A percentile compares a stretch with the other conserved stretches of the same genome.
These are phyloP conservation scores for Wickerhamiella cacticola DNA, from an alignment of 805 yeast genomes.

Conservation along the genomic window DNA sequence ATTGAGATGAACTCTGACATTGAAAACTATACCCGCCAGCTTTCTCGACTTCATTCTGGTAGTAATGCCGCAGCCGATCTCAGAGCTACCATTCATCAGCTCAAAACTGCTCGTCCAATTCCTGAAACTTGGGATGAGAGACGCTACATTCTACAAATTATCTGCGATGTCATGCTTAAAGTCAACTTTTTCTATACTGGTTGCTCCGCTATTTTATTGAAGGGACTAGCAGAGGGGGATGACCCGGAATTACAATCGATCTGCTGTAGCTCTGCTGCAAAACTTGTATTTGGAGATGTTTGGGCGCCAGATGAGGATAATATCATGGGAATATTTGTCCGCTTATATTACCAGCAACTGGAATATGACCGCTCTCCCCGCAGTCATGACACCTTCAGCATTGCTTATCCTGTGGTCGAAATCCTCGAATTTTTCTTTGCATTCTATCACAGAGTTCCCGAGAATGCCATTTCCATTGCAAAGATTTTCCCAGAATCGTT, in stretches of 20 bases:
- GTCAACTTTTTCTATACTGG: background rate
- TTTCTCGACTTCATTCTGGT: background rate
- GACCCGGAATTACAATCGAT: background rate
- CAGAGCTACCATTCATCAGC: background rate
- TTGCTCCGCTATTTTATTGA: background rate
- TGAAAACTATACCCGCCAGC: background rate
- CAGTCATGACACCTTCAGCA: background rate
- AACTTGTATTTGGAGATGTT: conserved; percentile 1
- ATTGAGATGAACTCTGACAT: background rate
- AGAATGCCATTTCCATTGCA: background rate
- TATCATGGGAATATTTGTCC: background rate
- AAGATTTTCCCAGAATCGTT: background rate
- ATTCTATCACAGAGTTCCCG: background rate
- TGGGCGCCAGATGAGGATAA: background rate
- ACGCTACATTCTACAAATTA: background rate
- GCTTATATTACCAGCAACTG: background rate
- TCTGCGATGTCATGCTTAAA: background rate
- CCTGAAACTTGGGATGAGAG: conserved; percentile 7
- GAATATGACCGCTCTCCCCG: background rate
- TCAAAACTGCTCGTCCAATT: background rate
- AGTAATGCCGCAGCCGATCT: background rate
- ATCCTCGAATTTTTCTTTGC: background rate
- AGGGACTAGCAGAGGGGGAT: background rate
- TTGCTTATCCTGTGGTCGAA: background rate
- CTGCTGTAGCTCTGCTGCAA: background rate